Percentiles rank a stretch among this genome's conserved stretches.
phyloP scores from a whole-genome alignment of 257 asterid species.

The Nicotiana undulata region DNA sequence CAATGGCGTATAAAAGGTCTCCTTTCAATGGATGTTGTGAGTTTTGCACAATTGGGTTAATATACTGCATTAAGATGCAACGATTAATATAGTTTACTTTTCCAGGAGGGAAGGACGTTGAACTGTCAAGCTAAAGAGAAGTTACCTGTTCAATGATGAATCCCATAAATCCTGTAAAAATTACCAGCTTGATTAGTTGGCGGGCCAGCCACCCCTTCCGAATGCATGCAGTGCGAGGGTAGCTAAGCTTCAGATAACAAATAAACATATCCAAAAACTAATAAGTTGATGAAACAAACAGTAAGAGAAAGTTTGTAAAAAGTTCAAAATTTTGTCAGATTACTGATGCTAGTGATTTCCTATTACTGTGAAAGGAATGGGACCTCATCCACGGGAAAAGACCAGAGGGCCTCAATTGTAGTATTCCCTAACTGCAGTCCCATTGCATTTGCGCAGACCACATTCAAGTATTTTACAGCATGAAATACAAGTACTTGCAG shows the following conservation, averaged over 20 bases:
- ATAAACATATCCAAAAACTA: neutral
- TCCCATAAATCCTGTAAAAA: constrained; percentile 91
- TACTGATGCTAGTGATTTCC: neutral
- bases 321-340: neutral
- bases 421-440: neutral
- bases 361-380: neutral
- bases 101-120: neutral
- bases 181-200: constrained; percentile 72
- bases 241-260: constrained; percentile 60
- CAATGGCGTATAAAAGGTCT: constrained; percentile 69
- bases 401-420: neutral
- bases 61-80: constrained; percentile 61
- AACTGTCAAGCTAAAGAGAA: constrained; percentile 8
- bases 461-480: neutral
- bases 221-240: constrained; percentile 77
- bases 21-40: constrained; percentile 97
- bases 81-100: neutral
- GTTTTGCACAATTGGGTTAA: constrained; percentile 84
- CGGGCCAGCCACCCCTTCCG: constrained; percentile 97
- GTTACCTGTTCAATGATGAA: constrained; percentile 88
- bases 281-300: neutral
- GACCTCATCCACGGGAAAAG: neutral
- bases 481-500: neutral
- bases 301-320: neutral
- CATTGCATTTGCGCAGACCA: neutral